These are phyloP conservation scores for Russula emetica DNA, from an alignment of 768 basidiomycete genomes.

Conservation along the genomic window DNA sequence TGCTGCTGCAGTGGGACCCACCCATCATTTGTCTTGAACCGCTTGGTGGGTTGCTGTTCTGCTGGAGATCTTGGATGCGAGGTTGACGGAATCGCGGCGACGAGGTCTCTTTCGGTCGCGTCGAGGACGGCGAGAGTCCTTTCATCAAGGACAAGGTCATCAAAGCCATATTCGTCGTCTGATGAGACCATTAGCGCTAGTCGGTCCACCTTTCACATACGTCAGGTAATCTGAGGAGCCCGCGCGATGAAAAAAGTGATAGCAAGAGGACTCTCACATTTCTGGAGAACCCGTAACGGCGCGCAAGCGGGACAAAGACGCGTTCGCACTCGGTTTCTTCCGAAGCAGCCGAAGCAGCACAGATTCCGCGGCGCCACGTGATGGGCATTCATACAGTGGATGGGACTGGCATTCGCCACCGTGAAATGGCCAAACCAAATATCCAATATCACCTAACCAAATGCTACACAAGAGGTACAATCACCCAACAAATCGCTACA, in stretches of 20 bases:
- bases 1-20: slow-evolving; percentile 16
- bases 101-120: slow-evolving; percentile 24
- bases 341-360: too few species aligned
- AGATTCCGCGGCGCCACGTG: neutral
- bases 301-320: neutral
- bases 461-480: neutral
- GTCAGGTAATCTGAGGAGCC: neutral
- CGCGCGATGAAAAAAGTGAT: neutral
- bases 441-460: neutral
- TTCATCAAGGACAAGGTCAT: slow-evolving; percentile 28
- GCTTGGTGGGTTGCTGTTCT: slow-evolving; percentile 22
- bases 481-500: neutral
- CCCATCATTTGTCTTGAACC: slow-evolving; percentile 21
- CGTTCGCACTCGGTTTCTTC: neutral
- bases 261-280: neutral
- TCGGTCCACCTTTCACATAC: slow-evolving; percentile 1
- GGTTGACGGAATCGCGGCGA: neutral
- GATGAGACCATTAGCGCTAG: slow-evolving; percentile 18
- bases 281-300: neutral
- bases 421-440: too few species aligned
- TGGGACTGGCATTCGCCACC: too few species aligned
- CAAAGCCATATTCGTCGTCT: slow-evolving; percentile 27
- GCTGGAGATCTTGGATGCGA: slow-evolving; percentile 16
- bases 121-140: slow-evolving; percentile 25
- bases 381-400: neutral